Conservation (phyloP, 495 filamentous ascomycete genomes). For the Acidomyces sp. region DNA sequence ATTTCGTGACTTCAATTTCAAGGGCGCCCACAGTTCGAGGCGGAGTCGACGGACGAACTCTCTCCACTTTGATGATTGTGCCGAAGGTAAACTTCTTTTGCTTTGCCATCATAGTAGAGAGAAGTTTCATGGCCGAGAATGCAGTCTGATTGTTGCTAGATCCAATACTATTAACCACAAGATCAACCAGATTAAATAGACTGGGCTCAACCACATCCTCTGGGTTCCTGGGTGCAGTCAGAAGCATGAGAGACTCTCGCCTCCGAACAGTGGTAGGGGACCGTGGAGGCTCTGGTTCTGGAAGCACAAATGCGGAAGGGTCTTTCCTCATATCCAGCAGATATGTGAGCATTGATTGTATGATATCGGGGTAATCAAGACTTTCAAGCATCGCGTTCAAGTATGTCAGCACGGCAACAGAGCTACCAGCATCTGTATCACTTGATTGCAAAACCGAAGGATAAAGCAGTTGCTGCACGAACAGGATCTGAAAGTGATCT, state of each 20-base stretch:
- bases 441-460: constrained; percentile 92
- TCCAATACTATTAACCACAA: constrained; percentile 72
- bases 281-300: too few species aligned
- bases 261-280: constrained; percentile 51
- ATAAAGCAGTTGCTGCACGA: constrained; percentile 91
- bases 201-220: constrained; percentile 63
- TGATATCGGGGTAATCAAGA: constrained; percentile 80
- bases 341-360: constrained; percentile 87
- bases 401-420: constrained; percentile 90
- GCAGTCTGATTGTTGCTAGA: constrained; percentile 81
- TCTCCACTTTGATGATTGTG: constrained; percentile 45
- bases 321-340: constrained; percentile 41
- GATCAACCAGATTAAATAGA: constrained; percentile 83
- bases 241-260: constrained; percentile 74
- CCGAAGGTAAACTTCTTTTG: constrained; percentile 77
- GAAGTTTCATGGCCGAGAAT: constrained; percentile 70
- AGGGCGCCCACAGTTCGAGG: constrained; percentile 65
- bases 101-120: constrained; percentile 69
- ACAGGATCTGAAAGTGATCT: constrained; percentile 95
- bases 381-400: constrained; percentile 79
- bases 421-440: constrained; percentile 89
- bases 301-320: constrained; percentile 22
- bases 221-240: constrained; percentile 59
- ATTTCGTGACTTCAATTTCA: constrained; percentile 61
- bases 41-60: constrained; percentile 27